phyloP scores from a whole-genome alignment of 352 stramenopile genomes.

The Globisporangium okanoganense region DNA sequence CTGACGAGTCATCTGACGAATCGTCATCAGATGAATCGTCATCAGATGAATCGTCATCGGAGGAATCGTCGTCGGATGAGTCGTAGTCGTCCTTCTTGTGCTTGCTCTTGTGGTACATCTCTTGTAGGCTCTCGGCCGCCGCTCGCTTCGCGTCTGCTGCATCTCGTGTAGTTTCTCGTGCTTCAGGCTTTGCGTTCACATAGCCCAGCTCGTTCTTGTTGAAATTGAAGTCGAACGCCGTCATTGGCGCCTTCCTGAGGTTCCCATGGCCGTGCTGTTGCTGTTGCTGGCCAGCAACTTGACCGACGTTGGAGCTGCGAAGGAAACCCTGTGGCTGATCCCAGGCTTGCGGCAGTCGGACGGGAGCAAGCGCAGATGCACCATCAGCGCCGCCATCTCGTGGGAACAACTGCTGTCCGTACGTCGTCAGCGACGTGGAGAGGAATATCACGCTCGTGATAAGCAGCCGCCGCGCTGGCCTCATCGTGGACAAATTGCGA shows the following conservation, averaged over 20 bases:
- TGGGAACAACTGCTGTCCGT: neutral
- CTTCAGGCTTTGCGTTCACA: neutral
- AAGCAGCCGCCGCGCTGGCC: neutral
- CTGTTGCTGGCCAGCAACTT: neutral
- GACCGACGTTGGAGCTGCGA: neutral
- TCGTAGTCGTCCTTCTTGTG: slow-evolving; percentile 8
- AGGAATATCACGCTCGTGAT: slow-evolving; percentile 6
- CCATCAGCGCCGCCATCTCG: neutral
- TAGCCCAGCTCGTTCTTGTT: neutral
- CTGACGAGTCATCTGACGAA: neutral
- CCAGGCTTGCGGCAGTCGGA: neutral
- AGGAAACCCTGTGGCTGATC: neutral
- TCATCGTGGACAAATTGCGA: slow-evolving; percentile 37
- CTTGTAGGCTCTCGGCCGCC: slow-evolving; percentile 4
- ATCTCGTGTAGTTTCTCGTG: slow-evolving; percentile 55
- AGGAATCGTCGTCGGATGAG: slow-evolving; percentile 9
- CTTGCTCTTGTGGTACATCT: slow-evolving; percentile 1
- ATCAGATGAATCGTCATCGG: slow-evolving; percentile 12
- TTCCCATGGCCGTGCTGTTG: neutral
- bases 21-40: slow-evolving; percentile 12
- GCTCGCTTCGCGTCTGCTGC: slow-evolving; percentile 44
- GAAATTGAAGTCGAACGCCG: neutral
- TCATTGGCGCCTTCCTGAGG: neutral
- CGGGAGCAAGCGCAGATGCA: neutral
- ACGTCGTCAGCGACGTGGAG: neutral